A percentile compares a stretch with the other conserved stretches of the same genome.
Conservation (phyloP, 306 rosid species). For the Vigna hirtella region DNA sequence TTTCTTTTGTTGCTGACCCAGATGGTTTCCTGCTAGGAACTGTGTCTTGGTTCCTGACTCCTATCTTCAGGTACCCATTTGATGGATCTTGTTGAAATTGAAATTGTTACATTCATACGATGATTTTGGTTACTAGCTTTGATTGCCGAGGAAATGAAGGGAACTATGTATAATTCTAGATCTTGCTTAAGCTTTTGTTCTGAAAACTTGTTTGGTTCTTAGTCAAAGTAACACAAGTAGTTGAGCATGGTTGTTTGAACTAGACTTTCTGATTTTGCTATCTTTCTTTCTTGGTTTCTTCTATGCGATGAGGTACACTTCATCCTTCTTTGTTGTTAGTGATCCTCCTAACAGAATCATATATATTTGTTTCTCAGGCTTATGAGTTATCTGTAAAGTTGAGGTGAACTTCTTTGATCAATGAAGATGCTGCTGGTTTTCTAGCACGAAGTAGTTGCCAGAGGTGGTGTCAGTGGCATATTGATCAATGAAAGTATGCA, state of each 20-base stretch:
- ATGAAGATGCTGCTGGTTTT: slow-evolving; percentile 46
- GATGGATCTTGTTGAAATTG: slow-evolving; percentile 52
- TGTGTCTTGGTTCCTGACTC: slow-evolving; percentile 47
- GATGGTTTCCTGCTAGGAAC: slow-evolving; percentile 52
- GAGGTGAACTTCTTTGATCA: slow-evolving; percentile 35
- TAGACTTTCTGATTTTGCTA: slow-evolving; percentile 14
- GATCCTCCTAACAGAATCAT: background rate
- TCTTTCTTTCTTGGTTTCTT: slow-evolving; percentile 11
- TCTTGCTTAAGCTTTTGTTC: slow-evolving; percentile 21
- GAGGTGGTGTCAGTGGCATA: slow-evolving; percentile 44
- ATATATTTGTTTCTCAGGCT: slow-evolving; percentile 41
- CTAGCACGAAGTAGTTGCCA: slow-evolving; percentile 45
- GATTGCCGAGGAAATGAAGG: slow-evolving; percentile 35
- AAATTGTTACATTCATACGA: slow-evolving; percentile 14
- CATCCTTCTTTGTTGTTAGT: background rate
- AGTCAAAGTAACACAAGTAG: slow-evolving; percentile 29
- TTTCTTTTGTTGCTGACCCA: slow-evolving; percentile 54
- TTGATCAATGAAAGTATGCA: slow-evolving; percentile 44
- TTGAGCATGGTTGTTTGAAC: slow-evolving; percentile 30
- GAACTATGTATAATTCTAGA: slow-evolving; percentile 21
- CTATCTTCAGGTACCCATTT: slow-evolving; percentile 63
- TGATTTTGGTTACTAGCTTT: slow-evolving; percentile 23
- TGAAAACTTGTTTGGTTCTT: slow-evolving; percentile 26
- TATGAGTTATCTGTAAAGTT: slow-evolving; percentile 34
- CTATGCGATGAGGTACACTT: slow-evolving; percentile 1